Evolutionary conservation across 2,329 filamentous ascomycete species (phyloP), one percentile per base, ranked within the genome.

Genomic region (Cercospora sesami): DNA sequence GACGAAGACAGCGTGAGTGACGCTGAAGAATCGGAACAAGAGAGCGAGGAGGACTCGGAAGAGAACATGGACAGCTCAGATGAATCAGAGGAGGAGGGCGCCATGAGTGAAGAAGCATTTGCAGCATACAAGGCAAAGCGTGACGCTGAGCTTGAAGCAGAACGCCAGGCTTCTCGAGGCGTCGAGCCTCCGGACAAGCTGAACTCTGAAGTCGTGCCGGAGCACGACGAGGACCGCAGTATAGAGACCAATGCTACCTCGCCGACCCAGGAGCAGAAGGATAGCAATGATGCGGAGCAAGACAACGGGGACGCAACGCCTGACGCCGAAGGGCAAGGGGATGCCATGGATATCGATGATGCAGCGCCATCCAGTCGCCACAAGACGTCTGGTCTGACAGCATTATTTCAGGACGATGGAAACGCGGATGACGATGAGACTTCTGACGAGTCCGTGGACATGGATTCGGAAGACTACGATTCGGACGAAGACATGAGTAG

Each of bases 71-170:
- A 63, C 58, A 71, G 73, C 21, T 72, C 70, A 14, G 75, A 83
- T 72, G 72, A 83, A 7, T 71, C 72, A 8, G 80, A 81, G 36
- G 79, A 83, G 55, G 83, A 85, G 21, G 83, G 83, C 7, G 75
- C 80, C 12, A 87, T 85, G 8, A 89, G 91, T 67, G 90, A 90
- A 23, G 74, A 78, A 18, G 75, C 73, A 21, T 66, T 77, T 39
- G 72, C 71, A 33, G 75, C 75, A 36, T 78, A 78, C 60, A 67
- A 76, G 28, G 72, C 71, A 21, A 69, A 75, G 59, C 67, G 75
- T 33, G 67, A 76, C 26, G 71, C 73, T 36, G 63, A 64, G 51
- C 31, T 57, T 51, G 48, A 64, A 57, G 73, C 71, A 36, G 75
- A 74, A 48, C 77, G 77, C 59, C 67, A 73, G 28, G 72, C 69